Conservation (phyloP, 192 early-diverging fungal genomes). For the Backusella luteola region DNA sequence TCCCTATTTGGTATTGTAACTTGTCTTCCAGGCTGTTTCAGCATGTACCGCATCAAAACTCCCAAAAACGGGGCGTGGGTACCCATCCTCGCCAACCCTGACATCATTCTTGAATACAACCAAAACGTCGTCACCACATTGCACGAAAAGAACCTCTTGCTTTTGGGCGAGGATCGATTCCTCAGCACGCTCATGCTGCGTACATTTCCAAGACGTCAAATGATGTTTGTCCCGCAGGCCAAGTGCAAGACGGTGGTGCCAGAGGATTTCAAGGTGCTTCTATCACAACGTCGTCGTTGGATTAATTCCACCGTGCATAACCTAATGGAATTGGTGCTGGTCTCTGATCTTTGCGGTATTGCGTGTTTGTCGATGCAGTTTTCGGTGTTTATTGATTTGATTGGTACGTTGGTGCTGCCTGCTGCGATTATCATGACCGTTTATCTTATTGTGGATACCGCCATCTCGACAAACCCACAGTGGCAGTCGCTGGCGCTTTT, state of each 20-base stretch:
- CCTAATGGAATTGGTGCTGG: constrained; percentile 78
- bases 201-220: constrained; percentile 85
- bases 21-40: constrained; percentile 96
- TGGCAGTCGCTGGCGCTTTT: constrained; percentile 67
- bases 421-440: constrained; percentile 53
- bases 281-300: constrained; percentile 92
- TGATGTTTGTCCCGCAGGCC: constrained; percentile 87
- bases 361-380: constrained; percentile 90
- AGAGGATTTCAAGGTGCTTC: constrained; percentile 72
- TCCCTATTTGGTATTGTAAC: constrained; percentile 98
- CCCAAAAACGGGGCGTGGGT: constrained; percentile 73
- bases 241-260: constrained; percentile 85
- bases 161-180: constrained; percentile 88
- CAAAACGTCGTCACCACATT: constrained; percentile 77
- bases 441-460: constrained; percentile 54
- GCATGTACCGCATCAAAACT: constrained; percentile 95
- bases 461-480: constrained; percentile 25
- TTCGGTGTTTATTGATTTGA: constrained; percentile 70
- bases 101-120: constrained; percentile 79
- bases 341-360: constrained; percentile 86
- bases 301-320: constrained; percentile 96
- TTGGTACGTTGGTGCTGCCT: constrained; percentile 73
- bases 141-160: constrained; percentile 82
- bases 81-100: constrained; percentile 84
- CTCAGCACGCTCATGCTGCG: constrained; percentile 83